Conservation (phyloP, 2,329 filamentous ascomycete genomes). For the Aspergillus vadensis region DNA sequence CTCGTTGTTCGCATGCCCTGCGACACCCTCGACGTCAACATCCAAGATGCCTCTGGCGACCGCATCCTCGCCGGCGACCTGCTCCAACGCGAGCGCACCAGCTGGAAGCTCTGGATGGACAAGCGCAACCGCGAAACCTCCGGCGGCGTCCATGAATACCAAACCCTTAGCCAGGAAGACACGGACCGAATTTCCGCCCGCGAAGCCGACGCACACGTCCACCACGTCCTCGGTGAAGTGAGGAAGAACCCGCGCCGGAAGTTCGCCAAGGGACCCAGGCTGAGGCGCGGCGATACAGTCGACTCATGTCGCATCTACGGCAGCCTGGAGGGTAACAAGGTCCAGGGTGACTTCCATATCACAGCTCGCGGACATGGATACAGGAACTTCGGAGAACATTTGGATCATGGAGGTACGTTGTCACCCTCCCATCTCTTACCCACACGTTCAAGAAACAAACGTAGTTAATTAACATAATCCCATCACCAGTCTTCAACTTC, state of each 20-base stretch:
- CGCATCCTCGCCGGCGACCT: conserved; percentile 78
- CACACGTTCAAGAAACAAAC: neutral
- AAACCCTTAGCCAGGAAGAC: conserved; percentile 65
- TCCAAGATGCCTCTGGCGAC: conserved; percentile 93
- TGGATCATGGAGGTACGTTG: conserved; percentile 75
- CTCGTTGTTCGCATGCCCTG: conserved; percentile 90
- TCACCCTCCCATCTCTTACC: neutral
- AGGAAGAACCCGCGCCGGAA: conserved; percentile 66
- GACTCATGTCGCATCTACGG: conserved; percentile 90
- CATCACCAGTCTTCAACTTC: conserved; percentile 81
- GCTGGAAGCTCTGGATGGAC: conserved; percentile 80
- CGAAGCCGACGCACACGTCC: conserved; percentile 78
- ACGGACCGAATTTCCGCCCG: conserved; percentile 48
- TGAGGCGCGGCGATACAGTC: conserved; percentile 56
- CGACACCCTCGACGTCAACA: conserved; percentile 87
- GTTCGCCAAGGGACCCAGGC: conserved; percentile 71
- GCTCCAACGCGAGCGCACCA: conserved; percentile 74
- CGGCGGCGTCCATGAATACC: conserved; percentile 60
- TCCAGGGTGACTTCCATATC: conserved; percentile 97
- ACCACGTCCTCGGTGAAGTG: conserved; percentile 80
- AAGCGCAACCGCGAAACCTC: conserved; percentile 61
- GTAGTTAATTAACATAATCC: conserved; percentile 8
- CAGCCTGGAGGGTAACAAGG: conserved; percentile 88
- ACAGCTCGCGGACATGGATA: conserved; percentile 97
- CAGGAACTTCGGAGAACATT: conserved; percentile 72